Percentiles rank a stretch among this genome's conserved stretches.
Conservation (phyloP, 2,329 filamentous ascomycete genomes). For the Paradendryphiella salina region DNA sequence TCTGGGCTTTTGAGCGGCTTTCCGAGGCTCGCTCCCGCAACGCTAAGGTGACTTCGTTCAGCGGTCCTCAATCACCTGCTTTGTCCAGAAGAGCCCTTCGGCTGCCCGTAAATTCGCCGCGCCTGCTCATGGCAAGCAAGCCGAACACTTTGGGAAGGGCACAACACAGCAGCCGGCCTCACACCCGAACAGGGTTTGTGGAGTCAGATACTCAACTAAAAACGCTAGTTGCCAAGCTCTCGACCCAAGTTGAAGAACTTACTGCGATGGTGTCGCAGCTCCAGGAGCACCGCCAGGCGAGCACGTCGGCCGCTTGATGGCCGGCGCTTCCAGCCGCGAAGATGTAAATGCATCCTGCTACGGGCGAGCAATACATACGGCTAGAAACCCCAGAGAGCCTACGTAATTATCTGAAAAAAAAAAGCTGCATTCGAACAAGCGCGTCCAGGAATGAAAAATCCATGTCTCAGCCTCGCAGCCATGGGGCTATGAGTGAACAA, state of each 20-base stretch:
- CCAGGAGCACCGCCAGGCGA: slow-evolving; percentile 40
- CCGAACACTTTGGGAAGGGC: slow-evolving; percentile 23
- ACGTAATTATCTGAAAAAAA: slow-evolving; percentile 13
- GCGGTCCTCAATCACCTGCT: slow-evolving; percentile 39
- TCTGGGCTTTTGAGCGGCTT: slow-evolving; percentile 66
- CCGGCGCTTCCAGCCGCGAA: slow-evolving; percentile 43
- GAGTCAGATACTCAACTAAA: slow-evolving; percentile 42
- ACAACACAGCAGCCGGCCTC: slow-evolving; percentile 26
- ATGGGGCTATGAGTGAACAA: slow-evolving; percentile 21
- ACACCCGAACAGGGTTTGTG: slow-evolving; percentile 26
- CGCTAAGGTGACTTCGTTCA: slow-evolving; percentile 32
- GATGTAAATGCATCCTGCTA: slow-evolving; percentile 14
- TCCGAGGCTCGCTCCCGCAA: slow-evolving; percentile 28
- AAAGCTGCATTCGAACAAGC: slow-evolving; percentile 15
- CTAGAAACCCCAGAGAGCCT: slow-evolving; percentile 19
- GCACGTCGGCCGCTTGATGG: slow-evolving; percentile 37
- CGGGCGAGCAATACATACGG: slow-evolving; percentile 13
- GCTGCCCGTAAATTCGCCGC: slow-evolving; percentile 41
- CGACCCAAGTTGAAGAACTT: slow-evolving; percentile 47
- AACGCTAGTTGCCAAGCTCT: slow-evolving; percentile 47
- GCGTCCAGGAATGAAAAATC: slow-evolving; percentile 19
- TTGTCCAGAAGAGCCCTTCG: slow-evolving; percentile 33
- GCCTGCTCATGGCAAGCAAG: slow-evolving; percentile 31
- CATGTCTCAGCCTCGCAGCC: slow-evolving; percentile 26
- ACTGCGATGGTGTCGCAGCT: slow-evolving; percentile 46